These are phyloP conservation scores for Piper betle DNA, from an alignment of 164 flowering plant species.

Conservation along the genomic window DNA sequence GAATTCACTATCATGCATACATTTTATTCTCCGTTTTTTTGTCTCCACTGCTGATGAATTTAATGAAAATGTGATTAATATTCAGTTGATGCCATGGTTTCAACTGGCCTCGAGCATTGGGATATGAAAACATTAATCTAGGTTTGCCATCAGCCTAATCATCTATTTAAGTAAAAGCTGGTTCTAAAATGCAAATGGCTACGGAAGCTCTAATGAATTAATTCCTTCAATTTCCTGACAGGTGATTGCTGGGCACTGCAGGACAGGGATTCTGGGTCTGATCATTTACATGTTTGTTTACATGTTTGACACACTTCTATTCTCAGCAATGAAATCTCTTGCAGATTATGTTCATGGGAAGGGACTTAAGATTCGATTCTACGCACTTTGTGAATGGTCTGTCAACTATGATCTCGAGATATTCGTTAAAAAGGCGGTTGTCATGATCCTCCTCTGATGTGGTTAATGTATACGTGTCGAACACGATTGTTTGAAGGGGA, in stretches of 20 bases:
- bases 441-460: too few relatives aligned
- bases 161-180: background rate
- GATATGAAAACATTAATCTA: conserved; percentile 43
- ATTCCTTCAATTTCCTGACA: conserved; percentile 2
- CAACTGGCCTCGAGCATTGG: conserved; percentile 36
- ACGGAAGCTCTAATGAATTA: background rate
- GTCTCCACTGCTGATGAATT: background rate
- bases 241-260: conserved; percentile 71
- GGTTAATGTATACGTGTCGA: too few relatives aligned
- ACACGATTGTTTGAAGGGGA: conserved; percentile 42
- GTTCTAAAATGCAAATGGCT: too few relatives aligned
- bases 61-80: background rate
- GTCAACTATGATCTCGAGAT: background rate
- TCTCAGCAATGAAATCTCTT: conserved; percentile 51
- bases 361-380: conserved; percentile 59
- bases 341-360: conserved; percentile 63
- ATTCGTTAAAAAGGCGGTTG: background rate
- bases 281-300: too few relatives aligned
- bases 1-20: too few relatives aligned
- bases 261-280: conserved; percentile 44
- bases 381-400: conserved; percentile 70
- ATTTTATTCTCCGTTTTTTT: background rate
- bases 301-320: conserved; percentile 38
- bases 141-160: conserved; percentile 19
- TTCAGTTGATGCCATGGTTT: conserved; percentile 56